phyloP scores from a whole-genome alignment of 164 flowering plant genomes.

The Warburgia ugandensis region DNA sequence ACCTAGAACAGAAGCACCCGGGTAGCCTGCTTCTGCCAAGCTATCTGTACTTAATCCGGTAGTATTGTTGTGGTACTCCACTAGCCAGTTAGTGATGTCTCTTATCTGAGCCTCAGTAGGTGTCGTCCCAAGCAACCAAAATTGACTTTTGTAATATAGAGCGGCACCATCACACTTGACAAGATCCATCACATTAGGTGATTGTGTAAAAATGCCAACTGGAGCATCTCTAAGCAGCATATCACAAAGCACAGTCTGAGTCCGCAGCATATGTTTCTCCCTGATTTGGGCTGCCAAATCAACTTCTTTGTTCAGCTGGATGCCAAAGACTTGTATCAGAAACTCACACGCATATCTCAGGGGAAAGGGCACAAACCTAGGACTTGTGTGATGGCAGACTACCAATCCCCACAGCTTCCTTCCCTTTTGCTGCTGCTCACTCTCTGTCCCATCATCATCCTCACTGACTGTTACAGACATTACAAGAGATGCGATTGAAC shows the following conservation, averaged over 20 bases:
- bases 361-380: slow-evolving; percentile 66
- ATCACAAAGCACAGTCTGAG: slow-evolving; percentile 66
- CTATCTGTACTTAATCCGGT: slow-evolving; percentile 76
- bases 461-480: slow-evolving; percentile 64
- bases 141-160: slow-evolving; percentile 35
- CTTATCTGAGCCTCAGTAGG: slow-evolving; percentile 58
- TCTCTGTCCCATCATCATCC: slow-evolving; percentile 33
- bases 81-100: slow-evolving; percentile 54
- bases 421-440: slow-evolving; percentile 24
- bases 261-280: slow-evolving; percentile 64
- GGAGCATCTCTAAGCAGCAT: slow-evolving; percentile 76
- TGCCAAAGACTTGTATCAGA: slow-evolving; percentile 59
- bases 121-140: slow-evolving; percentile 64
- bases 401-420: slow-evolving; percentile 75
- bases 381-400: slow-evolving; percentile 70
- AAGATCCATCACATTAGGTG: slow-evolving; percentile 72
- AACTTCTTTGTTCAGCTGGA: slow-evolving; percentile 64
- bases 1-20: slow-evolving; percentile 47
- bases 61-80: slow-evolving; percentile 37
- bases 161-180: slow-evolving; percentile 85
- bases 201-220: slow-evolving; percentile 54
- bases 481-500: slow-evolving; percentile 71
- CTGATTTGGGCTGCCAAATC: slow-evolving; percentile 52
- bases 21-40: slow-evolving; percentile 66
- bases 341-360: slow-evolving; percentile 78